Evolutionary conservation across 163 green algal species (phyloP).

Genomic region (Scenedesmus sp.): DNA sequence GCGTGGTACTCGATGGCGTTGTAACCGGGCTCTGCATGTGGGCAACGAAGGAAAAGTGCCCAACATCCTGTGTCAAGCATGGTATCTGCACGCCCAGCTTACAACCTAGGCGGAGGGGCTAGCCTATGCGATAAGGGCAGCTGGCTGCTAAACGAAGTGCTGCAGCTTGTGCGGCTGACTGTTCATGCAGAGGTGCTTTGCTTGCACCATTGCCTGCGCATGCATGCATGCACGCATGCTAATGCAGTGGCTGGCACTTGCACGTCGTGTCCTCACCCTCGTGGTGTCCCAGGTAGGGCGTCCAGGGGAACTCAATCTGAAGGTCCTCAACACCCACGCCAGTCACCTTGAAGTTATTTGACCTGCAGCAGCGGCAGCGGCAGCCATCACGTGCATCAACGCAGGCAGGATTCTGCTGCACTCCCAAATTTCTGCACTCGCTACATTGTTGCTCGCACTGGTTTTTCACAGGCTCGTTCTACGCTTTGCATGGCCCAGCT

Average conservation of each 20-base stretch:
- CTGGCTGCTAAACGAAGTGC: background rate
- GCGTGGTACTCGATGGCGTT: background rate
- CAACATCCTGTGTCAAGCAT: no score
- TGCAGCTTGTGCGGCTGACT: background rate
- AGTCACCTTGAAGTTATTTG: constrained; percentile 16
- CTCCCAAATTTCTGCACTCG: no score
- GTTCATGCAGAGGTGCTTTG: no score
- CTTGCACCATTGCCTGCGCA: no score
- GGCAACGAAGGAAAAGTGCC: no score
- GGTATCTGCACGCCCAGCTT: no score
- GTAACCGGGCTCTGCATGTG: constrained; percentile 19
- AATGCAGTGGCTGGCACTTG: background rate
- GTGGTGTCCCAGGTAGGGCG: constrained; percentile 37
- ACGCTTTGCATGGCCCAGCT: no score
- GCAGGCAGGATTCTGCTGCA: background rate
- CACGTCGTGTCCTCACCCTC: background rate
- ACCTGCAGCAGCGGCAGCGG: constrained; percentile 14
- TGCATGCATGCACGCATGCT: background rate
- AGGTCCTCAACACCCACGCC: constrained; percentile 46
- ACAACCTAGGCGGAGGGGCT: no score
- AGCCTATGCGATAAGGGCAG: no score
- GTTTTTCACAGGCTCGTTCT: no score
- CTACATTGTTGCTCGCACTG: no score
- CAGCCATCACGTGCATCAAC: background rate
- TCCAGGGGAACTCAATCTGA: constrained; percentile 32